These are phyloP conservation scores for Phialocephala sp. DNA, from an alignment of 2,329 filamentous ascomycete genomes.

Conservation along the genomic window DNA sequence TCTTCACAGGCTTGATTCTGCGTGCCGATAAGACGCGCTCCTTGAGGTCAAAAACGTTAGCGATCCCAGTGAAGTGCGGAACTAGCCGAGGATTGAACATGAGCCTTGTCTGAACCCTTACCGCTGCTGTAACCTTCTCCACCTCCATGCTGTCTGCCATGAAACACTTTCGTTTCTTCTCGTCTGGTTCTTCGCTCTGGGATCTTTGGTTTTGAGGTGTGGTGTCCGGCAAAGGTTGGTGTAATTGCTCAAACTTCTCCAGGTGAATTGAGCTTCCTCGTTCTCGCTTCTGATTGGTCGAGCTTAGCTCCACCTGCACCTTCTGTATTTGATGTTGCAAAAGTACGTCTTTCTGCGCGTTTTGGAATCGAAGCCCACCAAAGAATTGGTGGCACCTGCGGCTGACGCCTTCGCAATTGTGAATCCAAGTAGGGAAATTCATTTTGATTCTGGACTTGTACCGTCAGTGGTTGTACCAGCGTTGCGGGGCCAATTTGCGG, in stretches of 20 bases:
- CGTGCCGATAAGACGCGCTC: slow-evolving; percentile 1
- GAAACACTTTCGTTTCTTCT: neutral
- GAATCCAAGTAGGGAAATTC: neutral
- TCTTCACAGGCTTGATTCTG: neutral
- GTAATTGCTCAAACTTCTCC: neutral
- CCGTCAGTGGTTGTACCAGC: neutral
- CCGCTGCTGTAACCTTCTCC: neutral
- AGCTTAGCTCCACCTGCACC: neutral
- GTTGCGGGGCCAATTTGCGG: neutral
- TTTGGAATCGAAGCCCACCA: neutral
- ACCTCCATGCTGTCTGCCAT: neutral
- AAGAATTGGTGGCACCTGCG: neutral
- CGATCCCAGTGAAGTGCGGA: neutral
- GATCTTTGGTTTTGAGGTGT: neutral
- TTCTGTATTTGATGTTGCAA: neutral
- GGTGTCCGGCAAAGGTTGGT: neutral
- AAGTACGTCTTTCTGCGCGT: neutral
- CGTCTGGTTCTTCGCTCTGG: neutral
- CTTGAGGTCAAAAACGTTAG: slow-evolving; percentile 3
- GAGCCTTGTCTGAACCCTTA: neutral
- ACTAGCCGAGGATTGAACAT: slow-evolving; percentile 5
- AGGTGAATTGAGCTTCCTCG: neutral
- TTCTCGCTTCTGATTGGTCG: neutral
- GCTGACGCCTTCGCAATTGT: too few relatives aligned
- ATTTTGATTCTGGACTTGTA: neutral